Percentiles rank a stretch among this genome's conserved stretches.
Evolutionary conservation across 2,329 filamentous ascomycete genomes (phyloP).

Genomic region (Talaromyces sp.): DNA sequence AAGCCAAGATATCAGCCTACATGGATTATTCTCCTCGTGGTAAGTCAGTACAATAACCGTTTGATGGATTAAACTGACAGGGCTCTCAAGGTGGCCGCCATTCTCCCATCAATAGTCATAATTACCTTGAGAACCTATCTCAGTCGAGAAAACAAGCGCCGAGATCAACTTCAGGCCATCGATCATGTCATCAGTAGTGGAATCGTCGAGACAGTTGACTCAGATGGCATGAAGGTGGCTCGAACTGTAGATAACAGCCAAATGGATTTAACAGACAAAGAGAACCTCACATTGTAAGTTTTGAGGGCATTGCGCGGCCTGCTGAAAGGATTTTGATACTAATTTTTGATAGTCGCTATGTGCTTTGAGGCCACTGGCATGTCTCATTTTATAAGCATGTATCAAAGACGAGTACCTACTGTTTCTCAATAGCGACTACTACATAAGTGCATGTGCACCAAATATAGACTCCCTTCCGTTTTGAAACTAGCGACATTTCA

Average conservation of each 20-base stretch:
- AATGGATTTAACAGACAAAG: conserved; percentile 40
- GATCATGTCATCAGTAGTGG: conserved; percentile 26
- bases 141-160: conserved; percentile 44
- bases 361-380: not conserved
- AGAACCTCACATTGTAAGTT: conserved; percentile 33
- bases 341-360: not conserved
- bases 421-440: no score
- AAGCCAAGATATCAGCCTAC: conserved; percentile 28
- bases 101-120: conserved; percentile 45
- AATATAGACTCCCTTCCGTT: no score
- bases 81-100: conserved; percentile 35
- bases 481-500: no score
- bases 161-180: conserved; percentile 30
- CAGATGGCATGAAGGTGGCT: conserved; percentile 31
- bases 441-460: no score
- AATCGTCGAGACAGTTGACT: conserved; percentile 25
- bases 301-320: not conserved
- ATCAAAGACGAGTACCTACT: no score
- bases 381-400: no score
- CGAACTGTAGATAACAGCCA: conserved; percentile 41
- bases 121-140: conserved; percentile 45
- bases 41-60: conserved; percentile 36
- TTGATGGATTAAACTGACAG: no score
- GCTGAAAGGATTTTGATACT: not conserved
- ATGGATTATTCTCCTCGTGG: conserved; percentile 29